phyloP scores from a whole-genome alignment of 352 stramenopile genomes.

The Globisporangium paroecandrum region DNA sequence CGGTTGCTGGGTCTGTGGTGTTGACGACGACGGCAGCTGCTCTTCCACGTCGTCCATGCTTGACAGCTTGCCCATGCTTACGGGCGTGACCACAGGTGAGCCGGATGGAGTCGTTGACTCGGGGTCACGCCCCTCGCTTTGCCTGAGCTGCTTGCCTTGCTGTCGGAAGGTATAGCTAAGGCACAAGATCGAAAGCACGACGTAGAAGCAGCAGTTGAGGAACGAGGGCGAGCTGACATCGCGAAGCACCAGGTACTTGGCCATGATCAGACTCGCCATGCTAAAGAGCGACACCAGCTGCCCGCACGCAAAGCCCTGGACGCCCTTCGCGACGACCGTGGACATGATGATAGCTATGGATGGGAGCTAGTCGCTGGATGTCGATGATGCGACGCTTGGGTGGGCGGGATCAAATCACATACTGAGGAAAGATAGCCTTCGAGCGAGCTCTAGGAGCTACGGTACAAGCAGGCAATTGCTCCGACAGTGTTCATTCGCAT shows the following conservation, averaged over 20 bases:
- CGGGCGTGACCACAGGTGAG: slow-evolving; percentile 10
- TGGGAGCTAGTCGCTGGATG: neutral
- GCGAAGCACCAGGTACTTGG: slow-evolving; percentile 32
- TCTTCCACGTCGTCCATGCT: too few species aligned
- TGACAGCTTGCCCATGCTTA: neutral
- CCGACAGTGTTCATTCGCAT: too few species aligned
- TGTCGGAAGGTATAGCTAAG: slow-evolving; percentile 6
- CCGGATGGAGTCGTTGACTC: slow-evolving; percentile 3
- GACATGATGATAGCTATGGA: neutral
- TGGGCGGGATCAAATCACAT: neutral
- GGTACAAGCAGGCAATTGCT: too few species aligned
- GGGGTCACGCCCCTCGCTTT: neutral
- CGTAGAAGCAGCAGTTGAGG: slow-evolving; percentile 44
- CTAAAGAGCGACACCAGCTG: slow-evolving; percentile 45
- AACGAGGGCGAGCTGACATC: slow-evolving; percentile 28
- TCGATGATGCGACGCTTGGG: neutral
- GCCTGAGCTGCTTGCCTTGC: slow-evolving; percentile 3
- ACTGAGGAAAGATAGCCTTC: neutral
- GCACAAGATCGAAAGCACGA: slow-evolving; percentile 25
- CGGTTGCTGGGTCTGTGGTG: too few species aligned
- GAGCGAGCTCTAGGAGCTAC: too few species aligned
- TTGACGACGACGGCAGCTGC: too few species aligned
- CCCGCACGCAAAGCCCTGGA: slow-evolving; percentile 31
- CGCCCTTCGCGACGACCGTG: neutral
- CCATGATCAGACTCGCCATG: slow-evolving; percentile 33